phyloP scores from a whole-genome alignment of 345 rosid species.

The Brassica juncea region DNA sequence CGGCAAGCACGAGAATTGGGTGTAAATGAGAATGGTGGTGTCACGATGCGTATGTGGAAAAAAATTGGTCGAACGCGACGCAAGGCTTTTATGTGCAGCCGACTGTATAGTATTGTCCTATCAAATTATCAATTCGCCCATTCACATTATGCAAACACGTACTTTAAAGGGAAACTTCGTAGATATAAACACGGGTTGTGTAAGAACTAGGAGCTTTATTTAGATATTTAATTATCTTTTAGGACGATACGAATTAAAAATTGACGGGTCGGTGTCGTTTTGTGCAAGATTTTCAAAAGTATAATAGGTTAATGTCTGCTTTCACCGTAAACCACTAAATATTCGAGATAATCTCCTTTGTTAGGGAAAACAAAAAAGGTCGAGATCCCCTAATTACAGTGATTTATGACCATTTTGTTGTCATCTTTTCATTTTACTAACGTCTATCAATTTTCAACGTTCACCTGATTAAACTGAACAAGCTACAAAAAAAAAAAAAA shows the following conservation, averaged over 20 bases:
- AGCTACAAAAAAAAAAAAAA: neutral
- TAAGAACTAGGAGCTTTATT: neutral
- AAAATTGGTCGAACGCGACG: slow-evolving; percentile 14
- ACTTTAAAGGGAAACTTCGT: neutral
- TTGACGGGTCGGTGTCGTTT: slow-evolving; percentile 30
- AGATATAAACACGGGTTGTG: slow-evolving; percentile 10
- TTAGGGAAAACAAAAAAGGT: neutral
- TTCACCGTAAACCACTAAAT: slow-evolving; percentile 29
- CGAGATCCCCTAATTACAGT: neutral
- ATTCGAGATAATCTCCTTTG: neutral
- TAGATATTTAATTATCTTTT: neutral
- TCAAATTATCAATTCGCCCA: neutral
- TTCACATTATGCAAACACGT: slow-evolving; percentile 7
- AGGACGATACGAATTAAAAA: slow-evolving; percentile 19
- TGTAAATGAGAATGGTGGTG: slow-evolving; percentile 25
- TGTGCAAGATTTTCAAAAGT: slow-evolving; percentile 34
- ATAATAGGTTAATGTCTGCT: slow-evolving; percentile 27
- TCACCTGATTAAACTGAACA: slow-evolving; percentile 1
- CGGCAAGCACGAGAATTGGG: slow-evolving; percentile 15
- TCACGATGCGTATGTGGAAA: slow-evolving; percentile 24
- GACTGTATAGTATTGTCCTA: neutral
- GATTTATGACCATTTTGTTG: slow-evolving; percentile 14
- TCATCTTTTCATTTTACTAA: neutral
- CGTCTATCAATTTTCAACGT: neutral
- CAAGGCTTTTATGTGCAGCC: slow-evolving; percentile 26